These are phyloP conservation scores for Scutellaria barbata DNA, from an alignment of 257 asterid genomes.

Conservation along the genomic window DNA sequence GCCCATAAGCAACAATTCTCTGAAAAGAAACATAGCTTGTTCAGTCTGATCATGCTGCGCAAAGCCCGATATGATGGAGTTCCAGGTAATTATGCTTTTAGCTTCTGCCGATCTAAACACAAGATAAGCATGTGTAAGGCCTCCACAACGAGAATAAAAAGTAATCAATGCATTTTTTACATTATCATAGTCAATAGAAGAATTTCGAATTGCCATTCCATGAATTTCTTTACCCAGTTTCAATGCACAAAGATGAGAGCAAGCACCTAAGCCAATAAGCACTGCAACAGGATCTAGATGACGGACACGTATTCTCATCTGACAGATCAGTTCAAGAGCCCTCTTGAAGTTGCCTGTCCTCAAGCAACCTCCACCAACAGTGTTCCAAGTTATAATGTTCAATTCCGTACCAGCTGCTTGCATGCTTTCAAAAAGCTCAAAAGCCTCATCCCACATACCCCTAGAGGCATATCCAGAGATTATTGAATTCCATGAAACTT, in stretches of 20 bases:
- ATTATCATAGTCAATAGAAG: conserved; percentile 50
- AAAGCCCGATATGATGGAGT: conserved; percentile 79
- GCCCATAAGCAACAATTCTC: conserved; percentile 62
- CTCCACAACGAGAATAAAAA: conserved; percentile 77
- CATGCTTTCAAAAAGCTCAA: conserved; percentile 73
- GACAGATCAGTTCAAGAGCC: conserved; percentile 65
- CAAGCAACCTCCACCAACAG: conserved; percentile 74
- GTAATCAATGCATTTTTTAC: conserved; percentile 70
- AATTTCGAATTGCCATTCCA: conserved; percentile 66
- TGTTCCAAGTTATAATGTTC: conserved; percentile 70
- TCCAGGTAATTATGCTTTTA: conserved; percentile 68
- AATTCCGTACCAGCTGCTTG: conserved; percentile 45
- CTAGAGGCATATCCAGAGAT: conserved; percentile 74
- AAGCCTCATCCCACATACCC: conserved; percentile 74
- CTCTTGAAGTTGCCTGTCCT: conserved; percentile 56
- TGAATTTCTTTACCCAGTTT: conserved; percentile 76
- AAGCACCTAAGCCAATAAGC: conserved; percentile 73
- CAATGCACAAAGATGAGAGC: conserved; percentile 65
- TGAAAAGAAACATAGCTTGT: conserved; percentile 68
- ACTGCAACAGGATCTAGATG: conserved; percentile 73
- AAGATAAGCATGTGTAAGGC: conserved; percentile 59
- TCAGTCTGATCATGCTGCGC: conserved; percentile 61
- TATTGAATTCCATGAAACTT: conserved; percentile 83
- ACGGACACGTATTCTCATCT: conserved; percentile 50
- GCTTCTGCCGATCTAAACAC: conserved; percentile 56